Evolutionary conservation across 139 green algal genomes (phyloP).

Genomic region (Limnomonas spitsbergensis): DNA sequence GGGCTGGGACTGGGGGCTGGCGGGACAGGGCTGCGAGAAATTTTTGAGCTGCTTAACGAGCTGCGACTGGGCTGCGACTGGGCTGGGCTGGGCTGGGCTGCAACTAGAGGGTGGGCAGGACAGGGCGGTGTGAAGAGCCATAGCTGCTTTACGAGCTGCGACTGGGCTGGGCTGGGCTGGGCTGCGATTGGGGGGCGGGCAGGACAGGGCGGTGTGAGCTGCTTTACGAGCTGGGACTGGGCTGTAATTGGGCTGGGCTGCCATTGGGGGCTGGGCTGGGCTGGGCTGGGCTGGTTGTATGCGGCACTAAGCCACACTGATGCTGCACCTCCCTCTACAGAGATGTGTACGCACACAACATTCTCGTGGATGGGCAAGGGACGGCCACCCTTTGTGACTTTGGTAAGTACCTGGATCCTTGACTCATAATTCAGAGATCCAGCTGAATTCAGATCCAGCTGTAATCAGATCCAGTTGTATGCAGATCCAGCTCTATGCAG

Average conservation of each 20-base stretch:
- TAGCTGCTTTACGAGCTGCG: neutral
- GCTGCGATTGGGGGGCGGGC: neutral
- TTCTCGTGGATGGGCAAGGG: neutral
- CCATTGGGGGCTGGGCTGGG: neutral
- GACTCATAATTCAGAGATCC: too few relatives aligned
- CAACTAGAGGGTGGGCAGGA: too few relatives aligned
- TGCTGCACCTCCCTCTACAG: too few relatives aligned
- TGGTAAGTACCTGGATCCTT: too few relatives aligned
- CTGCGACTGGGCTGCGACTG: neutral
- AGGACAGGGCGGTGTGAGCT: neutral
- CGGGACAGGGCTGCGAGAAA: neutral
- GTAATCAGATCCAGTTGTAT: too few relatives aligned
- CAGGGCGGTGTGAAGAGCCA: neutral
- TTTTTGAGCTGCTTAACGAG: neutral
- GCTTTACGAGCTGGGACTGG: neutral
- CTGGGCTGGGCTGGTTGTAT: neutral
- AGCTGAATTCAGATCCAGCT: too few relatives aligned
- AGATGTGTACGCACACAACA: neutral
- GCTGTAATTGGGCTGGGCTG: neutral
- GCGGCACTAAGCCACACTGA: too few relatives aligned
- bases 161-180: neutral
- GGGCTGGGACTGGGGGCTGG: neutral
- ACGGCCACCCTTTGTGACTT: neutral
- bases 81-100: too few relatives aligned
- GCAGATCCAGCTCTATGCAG: too few relatives aligned